A percentile compares a stretch with the other conserved stretches of the same genome.
Evolutionary conservation across 306 rosid species (phyloP).

Genomic region (Mimosa bimucronata): DNA sequence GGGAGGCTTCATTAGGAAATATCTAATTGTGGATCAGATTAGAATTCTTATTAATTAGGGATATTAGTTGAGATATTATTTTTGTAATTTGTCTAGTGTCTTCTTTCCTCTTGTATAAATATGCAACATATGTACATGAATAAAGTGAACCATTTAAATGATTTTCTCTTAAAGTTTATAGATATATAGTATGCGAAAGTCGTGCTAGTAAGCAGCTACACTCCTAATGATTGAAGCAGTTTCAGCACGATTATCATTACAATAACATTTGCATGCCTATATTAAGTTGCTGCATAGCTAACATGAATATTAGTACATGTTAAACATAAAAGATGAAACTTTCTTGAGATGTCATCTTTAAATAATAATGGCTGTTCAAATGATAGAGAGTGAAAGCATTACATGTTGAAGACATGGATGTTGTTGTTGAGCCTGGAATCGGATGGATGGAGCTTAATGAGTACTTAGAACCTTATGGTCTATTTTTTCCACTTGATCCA

Average conservation of each 20-base stretch:
- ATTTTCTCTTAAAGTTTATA: conserved; percentile 5
- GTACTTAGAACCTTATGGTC: conserved; percentile 89
- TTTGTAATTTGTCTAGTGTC: too few relatives aligned
- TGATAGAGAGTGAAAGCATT: conserved; percentile 74
- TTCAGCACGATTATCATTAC: conserved; percentile 19
- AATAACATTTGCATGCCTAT: conserved; percentile 25
- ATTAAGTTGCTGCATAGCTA: conserved; percentile 7
- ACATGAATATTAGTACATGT: too few relatives aligned
- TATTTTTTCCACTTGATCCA: conserved; percentile 98
- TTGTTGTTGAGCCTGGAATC: conserved; percentile 94
- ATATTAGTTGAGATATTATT: too few relatives aligned
- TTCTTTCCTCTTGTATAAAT: too few relatives aligned
- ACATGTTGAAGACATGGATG: conserved; percentile 94
- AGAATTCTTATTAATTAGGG: too few relatives aligned
- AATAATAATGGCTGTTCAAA: conserved; percentile 29
- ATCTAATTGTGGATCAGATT: too few relatives aligned
- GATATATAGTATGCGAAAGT: conserved; percentile 11
- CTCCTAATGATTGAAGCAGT: conserved; percentile 29
- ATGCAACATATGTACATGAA: too few relatives aligned
- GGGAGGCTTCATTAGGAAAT: too few relatives aligned
- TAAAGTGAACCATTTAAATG: too few relatives aligned
- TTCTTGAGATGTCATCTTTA: conserved; percentile 37
- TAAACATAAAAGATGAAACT: conserved; percentile 25
- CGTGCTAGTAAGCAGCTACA: conserved; percentile 23
- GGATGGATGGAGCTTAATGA: conserved; percentile 99